These are phyloP conservation scores for Mycena belliarum DNA, from an alignment of 768 basidiomycete genomes.

Conservation along the genomic window DNA sequence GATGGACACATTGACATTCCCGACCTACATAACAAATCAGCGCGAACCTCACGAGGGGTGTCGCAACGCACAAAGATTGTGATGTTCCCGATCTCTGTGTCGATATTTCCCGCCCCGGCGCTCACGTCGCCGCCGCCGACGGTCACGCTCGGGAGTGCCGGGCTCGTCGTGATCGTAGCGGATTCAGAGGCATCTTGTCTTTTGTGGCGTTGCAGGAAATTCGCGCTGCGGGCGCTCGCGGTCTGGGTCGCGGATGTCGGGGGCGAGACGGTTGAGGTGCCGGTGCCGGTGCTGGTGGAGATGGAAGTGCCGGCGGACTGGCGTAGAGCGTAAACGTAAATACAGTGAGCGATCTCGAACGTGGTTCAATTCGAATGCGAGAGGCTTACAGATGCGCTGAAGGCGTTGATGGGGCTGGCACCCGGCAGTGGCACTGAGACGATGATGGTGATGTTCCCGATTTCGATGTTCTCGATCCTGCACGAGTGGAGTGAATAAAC, in stretches of 20 bases:
- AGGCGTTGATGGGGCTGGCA: conserved; percentile 22
- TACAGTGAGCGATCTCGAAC: background rate
- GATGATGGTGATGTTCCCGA: conserved; percentile 22
- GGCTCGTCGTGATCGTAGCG: background rate
- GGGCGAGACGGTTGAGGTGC: conserved; percentile 18
- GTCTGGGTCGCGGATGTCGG: conserved; percentile 13
- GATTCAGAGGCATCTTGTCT: conserved; percentile 10
- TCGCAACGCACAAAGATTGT: conserved; percentile 21
- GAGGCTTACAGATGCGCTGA: conserved; percentile 20
- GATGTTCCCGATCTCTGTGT: conserved; percentile 23
- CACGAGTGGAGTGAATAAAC: background rate
- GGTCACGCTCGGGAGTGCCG: conserved; percentile 5
- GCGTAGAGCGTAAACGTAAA: too few species aligned
- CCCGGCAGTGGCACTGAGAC: conserved; percentile 23
- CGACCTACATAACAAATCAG: too few species aligned
- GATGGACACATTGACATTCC: conserved; percentile 21
- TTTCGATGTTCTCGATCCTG: conserved; percentile 21
- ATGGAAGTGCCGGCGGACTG: conserved; percentile 21
- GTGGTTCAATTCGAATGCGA: background rate
- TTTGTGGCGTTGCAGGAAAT: conserved; percentile 17
- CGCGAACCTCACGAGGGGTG: too few species aligned
- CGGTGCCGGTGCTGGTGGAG: conserved; percentile 14
- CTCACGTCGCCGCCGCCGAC: conserved; percentile 15
- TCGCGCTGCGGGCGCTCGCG: background rate
- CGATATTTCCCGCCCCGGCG: conserved; percentile 17